These are phyloP conservation scores for Albatrellus ellisii DNA, from an alignment of 768 basidiomycete species.

Conservation along the genomic window DNA sequence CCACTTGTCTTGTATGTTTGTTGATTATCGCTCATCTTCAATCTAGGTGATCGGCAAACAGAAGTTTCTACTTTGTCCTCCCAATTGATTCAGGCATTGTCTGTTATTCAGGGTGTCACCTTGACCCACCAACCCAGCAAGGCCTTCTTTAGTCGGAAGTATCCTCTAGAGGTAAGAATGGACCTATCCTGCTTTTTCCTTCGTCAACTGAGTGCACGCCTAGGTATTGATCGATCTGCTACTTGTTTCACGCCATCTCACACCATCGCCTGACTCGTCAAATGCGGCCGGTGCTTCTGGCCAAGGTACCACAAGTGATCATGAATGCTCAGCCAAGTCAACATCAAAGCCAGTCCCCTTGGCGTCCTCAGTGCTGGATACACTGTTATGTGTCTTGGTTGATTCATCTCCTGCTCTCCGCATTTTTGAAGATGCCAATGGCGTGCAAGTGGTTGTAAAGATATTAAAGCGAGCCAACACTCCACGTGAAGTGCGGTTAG, in stretches of 20 bases:
- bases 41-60: conserved; percentile 28
- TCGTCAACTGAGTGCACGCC: background rate
- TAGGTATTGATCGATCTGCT: conserved; percentile 67
- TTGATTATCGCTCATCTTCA: conserved; percentile 1
- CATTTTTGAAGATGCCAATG: conserved; percentile 62
- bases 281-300: conserved; percentile 15
- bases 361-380: conserved; percentile 60
- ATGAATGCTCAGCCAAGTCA: background rate
- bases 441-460: conserved; percentile 75
- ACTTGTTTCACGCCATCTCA: conserved; percentile 51
- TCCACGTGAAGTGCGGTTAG: conserved; percentile 78
- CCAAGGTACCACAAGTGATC: conserved; percentile 16
- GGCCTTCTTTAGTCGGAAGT: conserved; percentile 49
- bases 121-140: conserved; percentile 63
- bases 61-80: conserved; percentile 35
- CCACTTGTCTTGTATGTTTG: conserved; percentile 4
- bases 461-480: conserved; percentile 78
- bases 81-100: conserved; percentile 46
- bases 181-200: background rate
- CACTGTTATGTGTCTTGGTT: conserved; percentile 78
- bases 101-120: conserved; percentile 63
- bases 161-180: conserved; percentile 48
- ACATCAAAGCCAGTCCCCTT: conserved; percentile 6
- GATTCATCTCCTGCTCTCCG: conserved; percentile 69
- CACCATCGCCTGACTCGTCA: conserved; percentile 7